Evolutionary conservation across 2,329 filamentous ascomycete species (phyloP), one percentile per base, ranked within the genome.

Genomic region (Sarocladiaceae sp.): DNA sequence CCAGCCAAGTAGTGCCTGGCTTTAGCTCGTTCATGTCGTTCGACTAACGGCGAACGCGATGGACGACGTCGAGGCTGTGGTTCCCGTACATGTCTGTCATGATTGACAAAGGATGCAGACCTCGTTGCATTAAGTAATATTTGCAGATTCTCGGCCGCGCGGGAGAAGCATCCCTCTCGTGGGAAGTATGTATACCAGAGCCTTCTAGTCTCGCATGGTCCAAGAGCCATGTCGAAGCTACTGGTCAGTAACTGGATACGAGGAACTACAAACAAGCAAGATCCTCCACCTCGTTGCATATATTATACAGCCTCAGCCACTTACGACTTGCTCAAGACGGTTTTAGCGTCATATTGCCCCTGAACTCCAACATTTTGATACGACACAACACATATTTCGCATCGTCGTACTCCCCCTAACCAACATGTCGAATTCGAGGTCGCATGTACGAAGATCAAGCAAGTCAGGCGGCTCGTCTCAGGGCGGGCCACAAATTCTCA

Each of bases 311-410:
- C 29, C 29, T 33, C 29, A 10, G 10, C 8, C 8, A 10, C 28
- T 31, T 48, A 48, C 44, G 44, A 48, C 44, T 48, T 48, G 17
- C 44, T 48, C 44, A 33, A 48, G 22, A 7, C 6, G 44, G 44
- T 8, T 7, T n/a, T 48, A 48, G 44, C 15, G 29, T 33, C 29
- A 8, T 15, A 10, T 8, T 15, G 29, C 29, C 29, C 10, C 29
- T 33, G 29, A 33, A 33, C 8, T 33, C 29, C 8, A 8, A 33
- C 8, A 33, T 15, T 33, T 15, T n/a, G n/a, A n/a, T n/a, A n/a
- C n/a, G n/a, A n/a, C n/a, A n/a, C n/a, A n/a, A n/a, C n/a, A n/a
- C n/a, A n/a, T n/a, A n/a, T n/a, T n/a, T n/a, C n/a, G n/a, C n/a
- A n/a, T n/a, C n/a, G n/a, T n/a, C n/a, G n/a, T 33, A 4, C 26